Evolutionary conservation across 148 eudicot genomes (phyloP), one percentile per base, ranked within the genome.

Genomic region (Dysphania ambrosioides): DNA sequence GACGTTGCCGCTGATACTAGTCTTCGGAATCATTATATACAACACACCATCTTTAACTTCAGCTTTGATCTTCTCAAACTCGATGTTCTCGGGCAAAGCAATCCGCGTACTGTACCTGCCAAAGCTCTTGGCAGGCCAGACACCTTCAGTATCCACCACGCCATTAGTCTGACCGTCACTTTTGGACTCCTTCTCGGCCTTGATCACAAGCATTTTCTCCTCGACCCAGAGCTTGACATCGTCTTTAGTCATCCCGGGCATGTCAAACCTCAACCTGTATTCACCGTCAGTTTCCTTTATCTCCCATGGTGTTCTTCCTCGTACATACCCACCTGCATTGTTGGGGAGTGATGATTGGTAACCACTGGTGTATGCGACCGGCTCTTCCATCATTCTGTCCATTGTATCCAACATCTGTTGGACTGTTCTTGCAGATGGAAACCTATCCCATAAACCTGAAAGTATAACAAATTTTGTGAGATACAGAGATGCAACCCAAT

Each of bases 321-420:
- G 60, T 56, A 77, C 83, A 71, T 88, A 85, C 18, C 82, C 78
- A 0, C 63, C 77, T 1, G 68, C 80, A 8, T 75, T 75, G n/a
- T 44, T 35, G 0, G 79, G n/a, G 21, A 66, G 58, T 15, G 80
- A 56, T 0, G 87, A 73, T 44, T 76, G 44, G 80, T 75, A 75
- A 4, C 69, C 58, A 16, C 41, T 75, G 70, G 62, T 70, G 76
- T 80, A 88, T 36, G 79, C 79, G 1, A 70, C 23, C 19, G 94
- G 91, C 59, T 90, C 97, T 27, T 89, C 92, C 66, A 87, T 75
- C 30, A 86, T 11, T 21, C 90, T 87, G 51, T 90, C 90, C 93
- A 90, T 88, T 56, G 93, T 87, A 1, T 92, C 97, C 91, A 92
- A 82, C 97, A 92, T 92, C 67, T 92, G 95, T 13, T 88, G 90